Percentiles rank a stretch among this genome's conserved stretches.
phyloP scores from a whole-genome alignment of 768 basidiomycete species.

The Boletus pseudopeckii region DNA sequence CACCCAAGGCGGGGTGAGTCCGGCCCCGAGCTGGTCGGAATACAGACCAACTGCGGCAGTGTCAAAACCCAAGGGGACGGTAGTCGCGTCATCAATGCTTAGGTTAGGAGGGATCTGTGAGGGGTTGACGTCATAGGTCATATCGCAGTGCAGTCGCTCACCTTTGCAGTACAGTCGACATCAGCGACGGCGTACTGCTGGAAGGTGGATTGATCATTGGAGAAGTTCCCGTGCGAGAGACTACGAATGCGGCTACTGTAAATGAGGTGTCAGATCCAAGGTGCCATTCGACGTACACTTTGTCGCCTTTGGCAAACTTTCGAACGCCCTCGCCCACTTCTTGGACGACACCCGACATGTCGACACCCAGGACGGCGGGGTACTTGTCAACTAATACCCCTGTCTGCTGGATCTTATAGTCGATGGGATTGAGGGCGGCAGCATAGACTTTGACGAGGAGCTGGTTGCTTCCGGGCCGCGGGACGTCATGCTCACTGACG shows the following conservation, averaged over 20 bases:
- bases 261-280: neutral
- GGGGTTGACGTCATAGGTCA: constrained; percentile 2
- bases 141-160: neutral
- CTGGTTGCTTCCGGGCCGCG: constrained; percentile 37
- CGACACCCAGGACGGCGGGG: constrained; percentile 36
- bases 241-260: neutral
- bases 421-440: constrained; percentile 45
- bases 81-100: constrained; percentile 43
- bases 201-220: constrained; percentile 31
- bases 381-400: constrained; percentile 33
- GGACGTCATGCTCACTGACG: constrained; percentile 25
- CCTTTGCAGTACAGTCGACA: constrained; percentile 38
- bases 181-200: constrained; percentile 40
- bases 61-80: constrained; percentile 46
- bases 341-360: constrained; percentile 39
- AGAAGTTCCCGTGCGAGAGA: constrained; percentile 29
- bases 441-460: constrained; percentile 41
- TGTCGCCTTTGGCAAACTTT: constrained; percentile 37
- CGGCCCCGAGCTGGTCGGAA: constrained; percentile 35
- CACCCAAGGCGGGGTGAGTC: constrained; percentile 37
- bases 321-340: constrained; percentile 37
- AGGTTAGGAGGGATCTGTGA: constrained; percentile 42
- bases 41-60: constrained; percentile 49
- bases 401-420: constrained; percentile 36
- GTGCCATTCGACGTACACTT: constrained; percentile 30